Evolutionary conservation across 768 basidiomycete species (phyloP).

Genomic region (Austroboletus eburneus): DNA sequence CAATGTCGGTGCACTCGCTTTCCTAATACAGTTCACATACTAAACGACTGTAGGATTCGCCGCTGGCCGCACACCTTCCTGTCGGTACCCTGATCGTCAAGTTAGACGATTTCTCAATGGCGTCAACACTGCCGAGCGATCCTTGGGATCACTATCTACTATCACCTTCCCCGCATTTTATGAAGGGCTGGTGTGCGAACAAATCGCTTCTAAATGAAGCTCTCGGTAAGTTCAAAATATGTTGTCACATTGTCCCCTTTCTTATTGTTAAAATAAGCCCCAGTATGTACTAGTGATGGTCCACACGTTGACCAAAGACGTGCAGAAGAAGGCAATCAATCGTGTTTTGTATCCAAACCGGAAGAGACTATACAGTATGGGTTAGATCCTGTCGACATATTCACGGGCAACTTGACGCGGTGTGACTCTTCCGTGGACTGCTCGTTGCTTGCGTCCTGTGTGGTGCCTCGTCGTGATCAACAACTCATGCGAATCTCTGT

Average conservation of each 20-base stretch:
- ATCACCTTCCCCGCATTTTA: constrained; percentile 4
- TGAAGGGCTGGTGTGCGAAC: constrained; percentile 62
- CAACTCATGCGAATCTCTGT: constrained; percentile 56
- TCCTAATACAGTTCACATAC: neutral
- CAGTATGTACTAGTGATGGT: constrained; percentile 3
- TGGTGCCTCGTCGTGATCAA: constrained; percentile 45
- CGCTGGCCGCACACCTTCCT: constrained; percentile 52
- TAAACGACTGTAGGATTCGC: constrained; percentile 47
- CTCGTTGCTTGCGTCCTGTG: constrained; percentile 42
- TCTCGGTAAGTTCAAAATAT: constrained; percentile 8
- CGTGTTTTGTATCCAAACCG: constrained; percentile 44
- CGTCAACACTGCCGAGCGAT: constrained; percentile 23
- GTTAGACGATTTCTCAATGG: constrained; percentile 60
- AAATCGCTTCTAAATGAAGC: constrained; percentile 29
- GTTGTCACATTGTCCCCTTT: neutral
- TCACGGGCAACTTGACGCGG: constrained; percentile 34
- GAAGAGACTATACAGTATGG: constrained; percentile 38
- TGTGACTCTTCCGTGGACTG: constrained; percentile 41
- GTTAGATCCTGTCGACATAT: constrained; percentile 53
- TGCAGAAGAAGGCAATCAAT: too few species aligned
- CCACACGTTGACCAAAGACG: too few species aligned
- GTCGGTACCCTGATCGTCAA: constrained; percentile 57
- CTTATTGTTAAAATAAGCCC: constrained; percentile 4
- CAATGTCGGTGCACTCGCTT: constrained; percentile 37
- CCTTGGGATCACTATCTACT: constrained; percentile 48